A percentile compares a stretch with the other conserved stretches of the same genome.
phyloP scores from a whole-genome alignment of 139 green algal genomes.

The Haematococcus lacustris region DNA sequence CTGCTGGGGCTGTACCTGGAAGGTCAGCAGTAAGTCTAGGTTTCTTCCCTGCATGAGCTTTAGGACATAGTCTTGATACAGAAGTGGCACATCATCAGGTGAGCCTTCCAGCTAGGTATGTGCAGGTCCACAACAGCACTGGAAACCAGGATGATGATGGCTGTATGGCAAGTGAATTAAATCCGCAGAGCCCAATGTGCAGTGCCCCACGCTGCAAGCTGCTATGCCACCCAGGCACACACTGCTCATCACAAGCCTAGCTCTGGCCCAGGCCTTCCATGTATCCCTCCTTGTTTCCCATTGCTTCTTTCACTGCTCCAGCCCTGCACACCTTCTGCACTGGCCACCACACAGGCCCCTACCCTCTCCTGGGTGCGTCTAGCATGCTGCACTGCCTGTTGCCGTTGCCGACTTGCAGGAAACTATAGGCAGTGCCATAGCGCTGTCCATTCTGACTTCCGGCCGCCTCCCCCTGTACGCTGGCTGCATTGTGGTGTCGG shows the following conservation, averaged over 20 bases:
- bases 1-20: too few relatives aligned
- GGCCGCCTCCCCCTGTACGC: slow-evolving; percentile 56
- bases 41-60: background rate
- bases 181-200: too few relatives aligned
- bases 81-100: background rate
- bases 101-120: background rate
- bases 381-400: background rate
- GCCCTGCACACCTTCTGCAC: background rate
- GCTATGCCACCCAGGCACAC: too few relatives aligned
- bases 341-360: background rate
- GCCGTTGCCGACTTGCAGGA: slow-evolving; percentile 29
- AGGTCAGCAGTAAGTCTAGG: background rate
- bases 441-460: slow-evolving; percentile 54
- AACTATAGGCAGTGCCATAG: slow-evolving; percentile 66
- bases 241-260: too few relatives aligned
- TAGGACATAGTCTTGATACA: background rate
- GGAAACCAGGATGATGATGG: background rate
- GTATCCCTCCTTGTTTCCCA: too few relatives aligned
- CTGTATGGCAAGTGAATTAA: background rate
- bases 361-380: background rate
- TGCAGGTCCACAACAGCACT: background rate
- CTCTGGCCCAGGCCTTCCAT: too few relatives aligned
- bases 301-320: background rate
- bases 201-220: too few relatives aligned
- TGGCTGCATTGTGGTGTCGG: slow-evolving; percentile 30